phyloP scores from a whole-genome alignment of 1,284 basidiomycete species.

The Tilletia setariae region DNA sequence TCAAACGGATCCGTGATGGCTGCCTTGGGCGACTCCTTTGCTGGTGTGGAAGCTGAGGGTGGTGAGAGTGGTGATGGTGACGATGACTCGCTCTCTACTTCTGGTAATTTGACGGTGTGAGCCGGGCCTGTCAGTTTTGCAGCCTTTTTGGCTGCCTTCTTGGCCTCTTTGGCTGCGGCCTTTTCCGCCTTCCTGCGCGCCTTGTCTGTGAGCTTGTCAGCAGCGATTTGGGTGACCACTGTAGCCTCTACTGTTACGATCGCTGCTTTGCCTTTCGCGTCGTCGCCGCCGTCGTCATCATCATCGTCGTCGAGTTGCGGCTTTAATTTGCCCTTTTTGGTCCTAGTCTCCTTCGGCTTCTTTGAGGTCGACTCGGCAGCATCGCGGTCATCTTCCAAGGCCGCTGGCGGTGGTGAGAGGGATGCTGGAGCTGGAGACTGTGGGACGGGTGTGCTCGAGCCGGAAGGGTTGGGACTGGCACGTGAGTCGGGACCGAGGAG shows the following conservation, averaged over 20 bases:
- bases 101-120: background rate
- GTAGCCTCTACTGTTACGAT: background rate
- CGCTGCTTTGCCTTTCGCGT: background rate
- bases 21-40: background rate
- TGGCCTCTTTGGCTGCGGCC: constrained; percentile 19
- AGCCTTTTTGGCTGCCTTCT: constrained; percentile 23
- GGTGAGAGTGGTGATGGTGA: too few species aligned
- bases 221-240: background rate
- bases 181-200: constrained; percentile 14
- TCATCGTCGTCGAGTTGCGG: background rate
- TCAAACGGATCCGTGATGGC: background rate
- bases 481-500: constrained; percentile 27
- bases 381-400: constrained; percentile 8
- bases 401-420: constrained; percentile 31
- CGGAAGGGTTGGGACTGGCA: background rate
- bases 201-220: constrained; percentile 5
- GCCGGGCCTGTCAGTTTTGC: background rate
- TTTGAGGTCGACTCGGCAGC: background rate
- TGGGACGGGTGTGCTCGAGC: background rate
- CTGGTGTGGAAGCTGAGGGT: too few species aligned
- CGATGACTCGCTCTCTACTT: too few species aligned
- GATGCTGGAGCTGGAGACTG: background rate
- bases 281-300: too few species aligned
- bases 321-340: constrained; percentile 10
- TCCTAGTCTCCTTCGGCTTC: constrained; percentile 16